A percentile compares a stretch with the other conserved stretches of the same genome.
phyloP scores from a whole-genome alignment of 2,329 filamentous ascomycete genomes.

The Aureobasidium musti region DNA sequence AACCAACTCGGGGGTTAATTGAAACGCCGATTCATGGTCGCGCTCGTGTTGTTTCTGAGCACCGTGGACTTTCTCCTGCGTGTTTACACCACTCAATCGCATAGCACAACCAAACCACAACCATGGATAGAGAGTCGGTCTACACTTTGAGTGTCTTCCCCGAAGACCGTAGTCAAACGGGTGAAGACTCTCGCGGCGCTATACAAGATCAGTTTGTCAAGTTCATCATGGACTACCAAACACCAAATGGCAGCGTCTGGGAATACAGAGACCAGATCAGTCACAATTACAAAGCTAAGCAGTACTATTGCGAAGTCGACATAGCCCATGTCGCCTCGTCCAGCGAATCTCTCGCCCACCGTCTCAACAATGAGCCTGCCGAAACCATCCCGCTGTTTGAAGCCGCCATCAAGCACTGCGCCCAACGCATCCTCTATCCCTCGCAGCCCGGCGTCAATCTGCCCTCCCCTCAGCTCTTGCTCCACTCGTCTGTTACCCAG shows the following conservation, averaged over 20 bases:
- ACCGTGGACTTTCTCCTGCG: slow-evolving; percentile 11
- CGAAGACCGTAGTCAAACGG: slow-evolving; percentile 41
- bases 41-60: slow-evolving; percentile 1
- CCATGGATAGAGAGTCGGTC: slow-evolving; percentile 84
- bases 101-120: slow-evolving; percentile 29
- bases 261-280: slow-evolving; percentile 81
- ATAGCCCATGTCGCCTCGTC: slow-evolving; percentile 94
- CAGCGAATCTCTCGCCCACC: slow-evolving; percentile 91
- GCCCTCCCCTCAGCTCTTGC: slow-evolving; percentile 89
- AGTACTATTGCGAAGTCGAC: slow-evolving; percentile 95
- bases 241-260: slow-evolving; percentile 84
- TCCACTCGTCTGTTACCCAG: slow-evolving; percentile 88
- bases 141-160: slow-evolving; percentile 81
- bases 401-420: slow-evolving; percentile 83
- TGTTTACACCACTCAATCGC: slow-evolving; percentile 4
- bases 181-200: slow-evolving; percentile 47
- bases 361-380: slow-evolving; percentile 82
- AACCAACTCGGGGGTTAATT: neutral
- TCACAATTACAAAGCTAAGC: slow-evolving; percentile 91
- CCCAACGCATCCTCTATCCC: slow-evolving; percentile 89
- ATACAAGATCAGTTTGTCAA: slow-evolving; percentile 79
- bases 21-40: neutral
- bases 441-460: slow-evolving; percentile 66
- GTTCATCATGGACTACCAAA: slow-evolving; percentile 89
- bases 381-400: slow-evolving; percentile 98